phyloP scores from a whole-genome alignment of 2,329 filamentous ascomycete genomes.

The Aspergillus sp. region DNA sequence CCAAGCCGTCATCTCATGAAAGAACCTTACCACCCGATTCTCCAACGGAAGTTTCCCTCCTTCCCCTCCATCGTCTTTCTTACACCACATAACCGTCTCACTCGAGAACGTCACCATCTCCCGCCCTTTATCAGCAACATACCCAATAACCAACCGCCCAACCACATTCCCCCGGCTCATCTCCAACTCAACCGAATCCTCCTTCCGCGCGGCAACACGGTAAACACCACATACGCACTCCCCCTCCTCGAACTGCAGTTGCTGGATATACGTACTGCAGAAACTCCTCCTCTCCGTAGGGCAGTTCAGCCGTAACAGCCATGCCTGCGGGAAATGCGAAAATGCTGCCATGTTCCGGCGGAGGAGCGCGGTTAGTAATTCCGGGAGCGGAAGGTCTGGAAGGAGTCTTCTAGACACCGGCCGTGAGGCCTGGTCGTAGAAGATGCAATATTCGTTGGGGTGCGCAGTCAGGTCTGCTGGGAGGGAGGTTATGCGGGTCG shows the following conservation, averaged over 20 bases:
- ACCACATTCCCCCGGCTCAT: conserved; percentile 14
- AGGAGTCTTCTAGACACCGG: conserved; percentile 15
- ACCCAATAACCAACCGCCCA: conserved; percentile 19
- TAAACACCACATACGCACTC: conserved; percentile 30
- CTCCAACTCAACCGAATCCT: conserved; percentile 25
- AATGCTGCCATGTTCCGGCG: conserved; percentile 30
- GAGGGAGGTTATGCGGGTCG: conserved; percentile 16
- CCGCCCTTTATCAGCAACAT: conserved; percentile 11
- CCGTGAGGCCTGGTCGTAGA: conserved; percentile 19
- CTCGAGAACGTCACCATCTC: conserved; percentile 18
- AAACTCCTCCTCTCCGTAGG: conserved; percentile 18
- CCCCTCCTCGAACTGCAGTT: conserved; percentile 21
- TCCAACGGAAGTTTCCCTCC: conserved; percentile 24
- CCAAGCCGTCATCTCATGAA: conserved; percentile 31
- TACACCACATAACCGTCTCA: conserved; percentile 28
- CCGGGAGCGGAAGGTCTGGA: conserved; percentile 8
- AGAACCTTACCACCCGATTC: conserved; percentile 17
- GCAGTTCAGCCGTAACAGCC: conserved; percentile 17
- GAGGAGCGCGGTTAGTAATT: conserved; percentile 23
- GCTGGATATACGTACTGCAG: conserved; percentile 15
- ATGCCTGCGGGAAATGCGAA: conserved; percentile 26
- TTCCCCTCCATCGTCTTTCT: conserved; percentile 5
- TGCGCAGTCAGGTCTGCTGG: conserved; percentile 11
- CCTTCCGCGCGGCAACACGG: conserved; percentile 17
- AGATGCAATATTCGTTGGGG: conserved; percentile 11